Conservation (phyloP, 2,329 filamentous ascomycete genomes). For the Raffaelea ambrosiae region DNA sequence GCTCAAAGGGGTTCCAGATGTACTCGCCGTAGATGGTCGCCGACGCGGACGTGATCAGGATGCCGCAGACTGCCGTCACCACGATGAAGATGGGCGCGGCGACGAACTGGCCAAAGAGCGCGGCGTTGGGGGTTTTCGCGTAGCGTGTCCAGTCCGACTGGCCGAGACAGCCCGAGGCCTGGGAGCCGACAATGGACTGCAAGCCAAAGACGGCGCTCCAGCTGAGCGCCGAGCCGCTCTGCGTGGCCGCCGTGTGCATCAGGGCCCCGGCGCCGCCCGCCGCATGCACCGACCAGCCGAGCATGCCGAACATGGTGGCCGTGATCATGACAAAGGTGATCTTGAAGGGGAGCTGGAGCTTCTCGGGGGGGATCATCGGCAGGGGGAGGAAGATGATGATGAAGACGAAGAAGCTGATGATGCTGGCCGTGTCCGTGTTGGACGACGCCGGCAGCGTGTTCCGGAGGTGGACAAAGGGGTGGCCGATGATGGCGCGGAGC, state of each 20-base stretch:
- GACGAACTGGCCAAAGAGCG: slow-evolving; percentile 25
- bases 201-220: slow-evolving; percentile 30
- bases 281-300: too few species aligned
- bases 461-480: slow-evolving; percentile 12
- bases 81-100: slow-evolving; percentile 15
- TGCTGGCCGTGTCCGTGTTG: slow-evolving; percentile 17
- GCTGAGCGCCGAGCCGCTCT: slow-evolving; percentile 17
- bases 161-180: slow-evolving; percentile 34
- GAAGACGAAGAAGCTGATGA: slow-evolving; percentile 20
- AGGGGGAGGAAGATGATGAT: slow-evolving; percentile 5
- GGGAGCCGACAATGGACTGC: slow-evolving; percentile 32
- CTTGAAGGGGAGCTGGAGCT: slow-evolving; percentile 8
- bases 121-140: slow-evolving; percentile 25
- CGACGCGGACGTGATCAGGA: slow-evolving; percentile 21
- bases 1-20: slow-evolving; percentile 32
- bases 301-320: too few species aligned
- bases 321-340: slow-evolving; percentile 26
- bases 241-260: slow-evolving; percentile 12
- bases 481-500: too few species aligned
- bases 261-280: slow-evolving; percentile 22
- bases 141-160: slow-evolving; percentile 37
- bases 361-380: slow-evolving; percentile 11
- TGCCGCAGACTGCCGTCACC: slow-evolving; percentile 24
- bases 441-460: slow-evolving; percentile 17
- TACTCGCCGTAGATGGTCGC: slow-evolving; percentile 22